These are phyloP conservation scores for Wolfiporia cocos DNA, from an alignment of 1,284 basidiomycete species.

Conservation along the genomic window DNA sequence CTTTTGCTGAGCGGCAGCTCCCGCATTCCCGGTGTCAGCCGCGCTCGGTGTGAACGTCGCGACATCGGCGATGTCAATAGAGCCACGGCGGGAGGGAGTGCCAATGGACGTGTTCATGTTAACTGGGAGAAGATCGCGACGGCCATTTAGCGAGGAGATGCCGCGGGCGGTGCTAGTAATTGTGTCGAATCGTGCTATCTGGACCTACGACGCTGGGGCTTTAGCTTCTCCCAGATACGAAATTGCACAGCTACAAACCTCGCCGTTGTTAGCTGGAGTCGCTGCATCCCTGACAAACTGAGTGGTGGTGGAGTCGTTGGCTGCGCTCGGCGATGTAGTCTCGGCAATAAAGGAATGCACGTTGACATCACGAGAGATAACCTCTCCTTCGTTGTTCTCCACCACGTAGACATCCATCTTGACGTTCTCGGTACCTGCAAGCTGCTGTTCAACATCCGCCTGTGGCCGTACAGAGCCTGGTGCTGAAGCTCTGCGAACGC, in stretches of 20 bases:
- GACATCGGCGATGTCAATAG: no score
- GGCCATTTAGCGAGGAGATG: neutral
- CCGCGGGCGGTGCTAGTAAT: neutral
- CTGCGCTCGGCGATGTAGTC: neutral
- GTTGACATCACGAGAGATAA: neutral
- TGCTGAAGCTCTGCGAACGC: slow-evolving; percentile 29
- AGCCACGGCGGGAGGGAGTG: no score
- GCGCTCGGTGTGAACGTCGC: neutral
- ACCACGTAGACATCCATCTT: neutral
- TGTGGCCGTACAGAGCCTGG: no score
- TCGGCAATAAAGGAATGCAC: neutral
- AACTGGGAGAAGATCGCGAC: no score
- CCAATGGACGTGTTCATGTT: no score
- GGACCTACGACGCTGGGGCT: no score
- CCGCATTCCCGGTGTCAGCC: neutral
- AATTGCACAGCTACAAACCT: no score
- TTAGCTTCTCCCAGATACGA: no score
- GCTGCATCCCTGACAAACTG: no score
- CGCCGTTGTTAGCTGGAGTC: neutral
- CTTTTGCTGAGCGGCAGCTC: neutral
- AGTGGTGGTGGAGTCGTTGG: no score
- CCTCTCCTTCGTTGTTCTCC: neutral
- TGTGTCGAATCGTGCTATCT: no score
- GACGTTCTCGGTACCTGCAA: neutral
- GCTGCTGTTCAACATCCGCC: neutral